Conservation (phyloP, 2,329 filamentous ascomycete genomes). For the Aspergillus tubingensis region DNA sequence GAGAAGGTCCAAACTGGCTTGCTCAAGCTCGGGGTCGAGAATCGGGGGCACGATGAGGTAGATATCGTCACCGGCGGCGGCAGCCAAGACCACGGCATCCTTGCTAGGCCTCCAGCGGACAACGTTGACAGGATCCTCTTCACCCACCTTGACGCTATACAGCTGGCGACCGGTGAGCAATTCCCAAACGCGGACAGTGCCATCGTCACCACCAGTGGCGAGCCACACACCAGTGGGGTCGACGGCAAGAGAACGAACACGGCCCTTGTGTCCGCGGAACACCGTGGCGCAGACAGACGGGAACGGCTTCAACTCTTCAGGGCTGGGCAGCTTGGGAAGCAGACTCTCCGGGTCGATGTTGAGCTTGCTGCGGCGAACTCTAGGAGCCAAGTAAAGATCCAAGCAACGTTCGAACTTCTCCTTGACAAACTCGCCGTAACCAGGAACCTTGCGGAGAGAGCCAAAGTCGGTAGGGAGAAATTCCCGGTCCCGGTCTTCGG, state of each 20-base stretch:
- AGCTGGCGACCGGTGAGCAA: conserved; percentile 81
- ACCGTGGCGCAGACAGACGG: conserved; percentile 85
- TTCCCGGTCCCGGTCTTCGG: conserved; percentile 86
- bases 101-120: conserved; percentile 87
- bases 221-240: conserved; percentile 84
- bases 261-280: conserved; percentile 84
- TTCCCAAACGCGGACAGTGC: conserved; percentile 88
- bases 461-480: conserved; percentile 82
- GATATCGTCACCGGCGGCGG: conserved; percentile 79
- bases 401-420: conserved; percentile 95
- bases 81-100: conserved; percentile 78
- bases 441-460: conserved; percentile 86
- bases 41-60: conserved; percentile 79
- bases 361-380: conserved; percentile 87
- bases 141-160: conserved; percentile 78
- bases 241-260: conserved; percentile 80
- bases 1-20: conserved; percentile 72
- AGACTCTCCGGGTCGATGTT: conserved; percentile 95
- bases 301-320: conserved; percentile 92
- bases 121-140: conserved; percentile 76
- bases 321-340: conserved; percentile 87
- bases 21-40: conserved; percentile 71
- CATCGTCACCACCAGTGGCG: conserved; percentile 92
- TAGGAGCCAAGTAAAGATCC: conserved; percentile 91
- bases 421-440: conserved; percentile 86